These are phyloP conservation scores for Polygonum maritimum DNA, from an alignment of 148 eudicot genomes.

Conservation along the genomic window DNA sequence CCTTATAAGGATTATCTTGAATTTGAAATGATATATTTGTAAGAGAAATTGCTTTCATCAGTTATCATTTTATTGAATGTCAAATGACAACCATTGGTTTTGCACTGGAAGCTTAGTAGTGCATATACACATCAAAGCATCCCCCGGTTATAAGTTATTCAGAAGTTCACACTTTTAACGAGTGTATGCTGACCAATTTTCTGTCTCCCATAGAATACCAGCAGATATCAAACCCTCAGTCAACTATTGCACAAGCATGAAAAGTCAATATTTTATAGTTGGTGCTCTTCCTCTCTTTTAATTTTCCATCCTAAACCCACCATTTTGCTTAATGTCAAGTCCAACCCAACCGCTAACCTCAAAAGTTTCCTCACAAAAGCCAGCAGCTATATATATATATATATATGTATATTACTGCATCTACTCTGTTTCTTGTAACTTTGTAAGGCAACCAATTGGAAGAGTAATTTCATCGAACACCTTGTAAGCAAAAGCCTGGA, in stretches of 20 bases:
- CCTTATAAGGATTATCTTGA: neutral
- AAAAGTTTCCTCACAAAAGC: neutral
- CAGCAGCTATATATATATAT: neutral
- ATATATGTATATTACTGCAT: neutral
- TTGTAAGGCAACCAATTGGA: neutral
- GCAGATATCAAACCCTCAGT: neutral
- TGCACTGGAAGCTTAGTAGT: neutral
- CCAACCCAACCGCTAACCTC: neutral
- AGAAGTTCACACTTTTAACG: neutral
- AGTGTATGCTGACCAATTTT: neutral
- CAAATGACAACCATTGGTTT: neutral
- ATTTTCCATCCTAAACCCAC: neutral
- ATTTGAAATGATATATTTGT: neutral
- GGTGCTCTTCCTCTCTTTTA: neutral
- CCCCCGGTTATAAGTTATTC: neutral
- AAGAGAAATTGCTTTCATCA: neutral
- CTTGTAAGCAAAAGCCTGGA: neutral
- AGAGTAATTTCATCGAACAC: conserved; percentile 11
- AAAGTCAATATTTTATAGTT: neutral
- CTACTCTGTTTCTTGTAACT: neutral
- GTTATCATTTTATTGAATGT: neutral
- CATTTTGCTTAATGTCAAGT: neutral
- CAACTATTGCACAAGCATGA: neutral
- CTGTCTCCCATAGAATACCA: neutral
- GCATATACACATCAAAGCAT: neutral